A percentile compares a stretch with the other conserved stretches of the same genome.
phyloP scores from a whole-genome alignment of 2,329 filamentous ascomycete genomes.

The Penicillium decumbens region DNA sequence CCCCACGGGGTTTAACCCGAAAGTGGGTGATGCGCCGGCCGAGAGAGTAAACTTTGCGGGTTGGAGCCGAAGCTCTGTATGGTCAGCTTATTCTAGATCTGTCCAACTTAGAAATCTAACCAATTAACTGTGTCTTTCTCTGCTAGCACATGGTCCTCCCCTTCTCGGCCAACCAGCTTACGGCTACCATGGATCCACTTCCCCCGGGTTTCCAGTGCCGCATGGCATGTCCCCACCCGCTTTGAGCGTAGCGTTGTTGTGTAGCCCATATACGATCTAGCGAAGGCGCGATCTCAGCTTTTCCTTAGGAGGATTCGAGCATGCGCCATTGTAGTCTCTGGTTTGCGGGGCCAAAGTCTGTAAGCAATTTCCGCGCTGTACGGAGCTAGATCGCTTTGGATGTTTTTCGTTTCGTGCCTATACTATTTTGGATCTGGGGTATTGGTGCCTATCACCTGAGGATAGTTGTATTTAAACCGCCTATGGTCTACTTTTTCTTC shows the following conservation, averaged over 20 bases:
- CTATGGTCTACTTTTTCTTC: neutral
- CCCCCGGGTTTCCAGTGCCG: conserved; percentile 14
- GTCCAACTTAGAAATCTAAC: neutral
- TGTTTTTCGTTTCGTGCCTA: too few species aligned
- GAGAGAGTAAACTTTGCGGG: neutral
- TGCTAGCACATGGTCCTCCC: neutral
- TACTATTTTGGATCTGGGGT: neutral
- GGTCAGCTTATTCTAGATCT: conserved; percentile 10
- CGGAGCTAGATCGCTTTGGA: conserved; percentile 1
- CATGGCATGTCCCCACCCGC: conserved; percentile 7
- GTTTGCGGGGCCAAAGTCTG: neutral
- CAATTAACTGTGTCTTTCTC: neutral
- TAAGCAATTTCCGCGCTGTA: conserved; percentile 1
- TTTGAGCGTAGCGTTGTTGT: neutral
- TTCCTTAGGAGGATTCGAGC: conserved; percentile 3
- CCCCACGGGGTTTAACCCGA: neutral
- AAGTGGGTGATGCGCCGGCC: conserved; percentile 12
- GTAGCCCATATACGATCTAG: conserved; percentile 13
- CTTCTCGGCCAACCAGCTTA: neutral
- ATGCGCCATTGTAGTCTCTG: neutral
- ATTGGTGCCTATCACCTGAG: neutral
- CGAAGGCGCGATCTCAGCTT: conserved; percentile 1
- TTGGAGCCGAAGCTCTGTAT: conserved; percentile 26
- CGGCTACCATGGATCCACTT: neutral
- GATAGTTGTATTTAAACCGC: conserved; percentile 10